A percentile compares a stretch with the other conserved stretches of the same genome.
Evolutionary conservation across 2,329 filamentous ascomycete genomes (phyloP).

Genomic region (Monilinia fructicola): DNA sequence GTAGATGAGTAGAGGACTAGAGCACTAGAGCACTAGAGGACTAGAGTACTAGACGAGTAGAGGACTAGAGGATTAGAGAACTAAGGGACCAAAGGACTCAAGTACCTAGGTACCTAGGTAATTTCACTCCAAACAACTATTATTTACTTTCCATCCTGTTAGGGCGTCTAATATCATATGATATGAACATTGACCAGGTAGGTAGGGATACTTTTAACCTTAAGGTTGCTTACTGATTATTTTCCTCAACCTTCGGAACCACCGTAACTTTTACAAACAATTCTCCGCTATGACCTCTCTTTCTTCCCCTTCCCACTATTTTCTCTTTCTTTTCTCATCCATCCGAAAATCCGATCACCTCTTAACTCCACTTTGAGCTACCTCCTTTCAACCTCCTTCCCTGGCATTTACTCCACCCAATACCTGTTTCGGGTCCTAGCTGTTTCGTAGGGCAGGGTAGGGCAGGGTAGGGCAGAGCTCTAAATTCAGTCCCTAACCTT

Average conservation of each 20-base stretch:
- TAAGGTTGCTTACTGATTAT: too few relatives aligned
- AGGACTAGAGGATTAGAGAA: too few relatives aligned
- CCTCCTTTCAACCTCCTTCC: too few relatives aligned
- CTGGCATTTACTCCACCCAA: conserved; percentile 8
- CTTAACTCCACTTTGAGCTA: conserved; percentile 2
- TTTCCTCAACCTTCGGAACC: background rate
- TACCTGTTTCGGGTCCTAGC: conserved; percentile 12
- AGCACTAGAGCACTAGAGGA: too few relatives aligned
- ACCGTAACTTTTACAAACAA: conserved; percentile 3
- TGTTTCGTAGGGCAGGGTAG: conserved; percentile 18
- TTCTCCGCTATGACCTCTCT: conserved; percentile 1
- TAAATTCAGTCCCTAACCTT: conserved; percentile 3
- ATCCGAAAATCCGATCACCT: conserved; percentile 19
- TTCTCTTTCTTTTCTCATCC: background rate
- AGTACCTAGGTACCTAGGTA: background rate
- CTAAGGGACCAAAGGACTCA: too few relatives aligned
- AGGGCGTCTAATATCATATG: background rate
- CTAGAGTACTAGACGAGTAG: too few relatives aligned
- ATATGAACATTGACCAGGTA: too few relatives aligned
- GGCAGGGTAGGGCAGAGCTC: conserved; percentile 8
- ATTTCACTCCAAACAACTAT: background rate
- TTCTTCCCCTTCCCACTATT: too few relatives aligned
- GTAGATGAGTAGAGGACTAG: too few relatives aligned
- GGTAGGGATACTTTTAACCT: background rate
- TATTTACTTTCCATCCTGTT: background rate